These are phyloP conservation scores for Deinandra increscens DNA, from an alignment of 129 eudicot genomes.

Conservation along the genomic window DNA sequence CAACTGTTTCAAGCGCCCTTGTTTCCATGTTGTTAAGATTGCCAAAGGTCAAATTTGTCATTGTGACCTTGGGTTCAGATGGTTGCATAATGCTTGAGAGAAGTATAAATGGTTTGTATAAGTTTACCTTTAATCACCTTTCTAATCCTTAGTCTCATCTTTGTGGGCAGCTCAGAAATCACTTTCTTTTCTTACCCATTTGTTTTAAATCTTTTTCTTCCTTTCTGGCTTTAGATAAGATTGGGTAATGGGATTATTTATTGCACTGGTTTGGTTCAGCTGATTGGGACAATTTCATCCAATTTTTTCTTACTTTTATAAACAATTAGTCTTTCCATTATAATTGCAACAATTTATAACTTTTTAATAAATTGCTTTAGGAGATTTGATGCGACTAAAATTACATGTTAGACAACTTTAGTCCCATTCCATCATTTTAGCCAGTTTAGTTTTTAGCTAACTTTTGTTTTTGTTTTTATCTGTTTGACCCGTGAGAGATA, in stretches of 20 bases:
- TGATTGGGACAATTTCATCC: not conserved
- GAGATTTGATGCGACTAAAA: not conserved
- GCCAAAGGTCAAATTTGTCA: constrained; percentile 69
- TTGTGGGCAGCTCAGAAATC: not conserved
- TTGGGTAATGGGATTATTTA: not conserved
- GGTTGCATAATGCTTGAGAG: constrained; percentile 96
- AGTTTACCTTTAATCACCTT: constrained; percentile 2
- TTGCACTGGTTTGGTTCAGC: not conserved
- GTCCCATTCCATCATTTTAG: not conserved
- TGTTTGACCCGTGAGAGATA: not conserved
- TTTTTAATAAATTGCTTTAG: not conserved
- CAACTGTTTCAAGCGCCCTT: constrained; percentile 76
- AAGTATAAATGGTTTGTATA: constrained; percentile 47
- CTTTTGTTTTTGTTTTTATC: not conserved
- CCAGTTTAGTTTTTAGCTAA: not conserved
- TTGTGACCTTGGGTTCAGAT: constrained; percentile 84
- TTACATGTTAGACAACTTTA: not conserved
- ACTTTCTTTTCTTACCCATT: not conserved
- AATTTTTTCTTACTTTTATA: not conserved
- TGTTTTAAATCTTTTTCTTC: not conserved
- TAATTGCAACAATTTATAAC: not conserved
- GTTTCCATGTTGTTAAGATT: constrained; percentile 71
- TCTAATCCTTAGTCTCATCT: not conserved
- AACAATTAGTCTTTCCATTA: not conserved
- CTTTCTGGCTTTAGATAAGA: too few relatives aligned